phyloP scores from a whole-genome alignment of 768 basidiomycete genomes.

The Naganishia vishniacii region DNA sequence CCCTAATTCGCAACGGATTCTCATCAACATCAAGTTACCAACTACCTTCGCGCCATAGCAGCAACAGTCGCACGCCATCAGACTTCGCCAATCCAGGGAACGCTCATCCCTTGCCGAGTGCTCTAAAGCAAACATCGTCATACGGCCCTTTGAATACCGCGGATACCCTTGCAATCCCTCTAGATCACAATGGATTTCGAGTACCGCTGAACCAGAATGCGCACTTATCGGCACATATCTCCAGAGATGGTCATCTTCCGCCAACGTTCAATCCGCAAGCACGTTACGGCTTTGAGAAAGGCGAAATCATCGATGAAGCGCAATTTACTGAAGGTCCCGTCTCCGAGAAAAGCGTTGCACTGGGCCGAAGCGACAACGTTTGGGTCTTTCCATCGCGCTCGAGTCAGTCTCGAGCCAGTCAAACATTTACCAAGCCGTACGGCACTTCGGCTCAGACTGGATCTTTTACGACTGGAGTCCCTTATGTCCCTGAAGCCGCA shows the following conservation, averaged over 20 bases:
- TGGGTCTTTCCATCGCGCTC: neutral
- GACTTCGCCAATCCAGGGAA: neutral
- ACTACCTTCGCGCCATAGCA: neutral
- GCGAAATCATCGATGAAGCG: conserved; percentile 13
- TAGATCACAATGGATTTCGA: neutral
- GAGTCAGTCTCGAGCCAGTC: neutral
- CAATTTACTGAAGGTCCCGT: neutral
- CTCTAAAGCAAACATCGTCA: conserved; percentile 6
- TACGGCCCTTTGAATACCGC: neutral
- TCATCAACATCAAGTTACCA: neutral
- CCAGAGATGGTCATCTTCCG: conserved; percentile 6
- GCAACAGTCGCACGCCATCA: neutral
- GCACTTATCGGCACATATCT: neutral
- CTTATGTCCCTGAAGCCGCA: neutral
- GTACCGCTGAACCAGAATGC: neutral
- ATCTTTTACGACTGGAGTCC: too few species aligned
- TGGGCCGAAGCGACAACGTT: neutral
- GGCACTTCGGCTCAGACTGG: too few species aligned
- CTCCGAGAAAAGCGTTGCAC: neutral
- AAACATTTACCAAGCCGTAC: neutral
- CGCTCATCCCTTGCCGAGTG: neutral
- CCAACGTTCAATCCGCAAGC: neutral
- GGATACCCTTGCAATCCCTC: neutral
- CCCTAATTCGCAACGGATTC: neutral
- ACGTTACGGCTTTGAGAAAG: neutral